Conservation (phyloP, 1,139 yeast species). For the Groenewaldozyma auringiensis region DNA sequence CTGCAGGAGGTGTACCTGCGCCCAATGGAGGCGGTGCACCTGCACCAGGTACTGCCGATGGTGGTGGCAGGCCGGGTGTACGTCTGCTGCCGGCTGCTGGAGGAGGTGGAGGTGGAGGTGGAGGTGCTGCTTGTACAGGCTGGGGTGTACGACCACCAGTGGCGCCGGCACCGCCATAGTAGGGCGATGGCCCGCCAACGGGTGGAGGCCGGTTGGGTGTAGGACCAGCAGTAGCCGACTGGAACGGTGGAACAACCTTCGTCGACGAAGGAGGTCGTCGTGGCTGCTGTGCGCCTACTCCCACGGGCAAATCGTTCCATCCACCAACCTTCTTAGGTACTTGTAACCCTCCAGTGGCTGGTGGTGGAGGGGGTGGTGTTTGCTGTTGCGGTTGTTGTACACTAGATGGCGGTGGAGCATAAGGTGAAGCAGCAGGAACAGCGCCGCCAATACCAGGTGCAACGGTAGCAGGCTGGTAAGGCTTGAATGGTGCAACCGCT, state of each 20-base stretch:
- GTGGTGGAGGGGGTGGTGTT: constrained; percentile 15
- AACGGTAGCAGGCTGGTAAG: constrained; percentile 6
- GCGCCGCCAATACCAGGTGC: constrained; percentile 11
- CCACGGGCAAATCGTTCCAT: constrained; percentile 90
- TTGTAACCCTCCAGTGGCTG: constrained; percentile 26
- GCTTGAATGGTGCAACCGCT: constrained; percentile 11
- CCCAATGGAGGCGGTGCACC: no score
- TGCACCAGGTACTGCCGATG: no score
- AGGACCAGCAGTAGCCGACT: constrained; percentile 20
- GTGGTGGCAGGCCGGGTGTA: constrained; percentile 1
- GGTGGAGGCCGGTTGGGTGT: constrained; percentile 26
- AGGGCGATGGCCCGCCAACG: constrained; percentile 20
- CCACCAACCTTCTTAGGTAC: constrained; percentile 61
- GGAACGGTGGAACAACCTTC: constrained; percentile 30
- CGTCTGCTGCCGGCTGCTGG: constrained; percentile 22
- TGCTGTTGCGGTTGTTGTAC: constrained; percentile 13
- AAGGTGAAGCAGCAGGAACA: constrained; percentile 13
- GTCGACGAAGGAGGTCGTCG: constrained; percentile 48
- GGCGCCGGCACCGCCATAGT: not conserved
- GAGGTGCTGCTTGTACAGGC: constrained; percentile 19
- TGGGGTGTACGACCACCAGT: constrained; percentile 18
- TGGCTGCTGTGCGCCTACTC: constrained; percentile 27
- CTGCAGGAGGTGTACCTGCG: constrained; percentile 11
- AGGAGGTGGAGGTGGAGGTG: constrained; percentile 23
- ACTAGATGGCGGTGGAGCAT: constrained; percentile 12